Base-by-base conservation (phyloP, 495 filamentous ascomycete species). In the Aspergillus incahuasiensis region DNA sequence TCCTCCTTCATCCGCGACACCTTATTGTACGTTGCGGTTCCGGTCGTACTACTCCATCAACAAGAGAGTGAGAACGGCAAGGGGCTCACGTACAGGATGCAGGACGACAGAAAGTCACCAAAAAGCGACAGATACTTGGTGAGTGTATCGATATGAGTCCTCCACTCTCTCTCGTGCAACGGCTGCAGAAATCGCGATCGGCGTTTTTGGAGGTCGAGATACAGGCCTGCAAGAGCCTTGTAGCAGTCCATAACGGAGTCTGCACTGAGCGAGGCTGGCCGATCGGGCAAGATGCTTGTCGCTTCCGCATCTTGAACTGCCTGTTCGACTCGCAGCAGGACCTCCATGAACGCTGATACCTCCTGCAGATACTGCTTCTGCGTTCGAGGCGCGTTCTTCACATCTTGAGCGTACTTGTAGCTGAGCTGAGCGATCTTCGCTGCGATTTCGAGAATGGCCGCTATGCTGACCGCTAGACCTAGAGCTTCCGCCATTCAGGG, bases 341-440 rank as follows among this genome's bases (percentile, higher is more conserved):
- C 41, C 15, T 60, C 53, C 39, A 56, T 56, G 18, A 60, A 21
- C 3, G 53, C 48, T 2, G 58, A 60, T 13, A 60, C 58, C 48
- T 60, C 47, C 21, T 53, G 54, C 15, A 60, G 40, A 38, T 56
- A 60, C n/a, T 52, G 53, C 16, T 60, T 60, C 24, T 60, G 58
- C 22, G 42, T 56, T 15, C 52, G 56, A 9, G 58, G 47, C 11
- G 58, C 53, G 47, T 56, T 60, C 22, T 60, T 60, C 28, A 60
- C 53, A 15, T 56, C 52, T 18, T 47, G 39, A 7, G 24, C 58
- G 21, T 57, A 60, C 28, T n/a, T 60, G 53, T 60, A 60, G 52
- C 58, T 58, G 7, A 58, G 48, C 21, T 58, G 48, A 28, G 55
- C 40, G 28, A 58, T 28, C 28, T 58, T 21, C n/a, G 47, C 25